Conservation (phyloP, 192 early-diverging fungal genomes). For the Chytriomyces confervae region DNA sequence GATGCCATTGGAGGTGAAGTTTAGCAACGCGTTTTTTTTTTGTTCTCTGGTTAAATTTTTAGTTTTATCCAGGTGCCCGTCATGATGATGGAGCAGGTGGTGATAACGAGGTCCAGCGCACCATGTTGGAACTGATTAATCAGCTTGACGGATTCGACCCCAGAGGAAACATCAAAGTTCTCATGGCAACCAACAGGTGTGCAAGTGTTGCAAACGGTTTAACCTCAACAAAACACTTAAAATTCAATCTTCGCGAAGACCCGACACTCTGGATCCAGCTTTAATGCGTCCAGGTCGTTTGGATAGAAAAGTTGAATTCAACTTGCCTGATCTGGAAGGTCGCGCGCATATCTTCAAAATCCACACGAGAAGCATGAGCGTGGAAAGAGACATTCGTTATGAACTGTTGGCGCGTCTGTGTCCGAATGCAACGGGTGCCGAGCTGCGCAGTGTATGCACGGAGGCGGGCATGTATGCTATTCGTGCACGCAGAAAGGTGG, state of each 20-base stretch:
- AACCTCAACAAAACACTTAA: conserved; percentile 11
- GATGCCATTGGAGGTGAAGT: conserved; percentile 90
- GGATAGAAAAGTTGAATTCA: conserved; percentile 98
- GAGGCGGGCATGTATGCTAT: conserved; percentile 99
- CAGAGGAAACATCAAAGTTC: conserved; percentile 98
- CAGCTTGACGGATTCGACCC: conserved; percentile 99
- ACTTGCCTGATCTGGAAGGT: conserved; percentile 94
- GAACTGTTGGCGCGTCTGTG: conserved; percentile 97
- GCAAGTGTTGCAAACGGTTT: neutral
- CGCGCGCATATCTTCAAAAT: conserved; percentile 98
- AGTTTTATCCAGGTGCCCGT: conserved; percentile 71
- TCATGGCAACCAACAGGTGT: conserved; percentile 97
- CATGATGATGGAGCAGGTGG: conserved; percentile 98
- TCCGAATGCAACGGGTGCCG: conserved; percentile 98
- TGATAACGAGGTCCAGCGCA: conserved; percentile 99
- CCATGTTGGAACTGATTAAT: conserved; percentile 99
- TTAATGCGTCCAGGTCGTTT: conserved; percentile 96
- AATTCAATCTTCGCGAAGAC: conserved; percentile 51
- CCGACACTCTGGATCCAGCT: conserved; percentile 98
- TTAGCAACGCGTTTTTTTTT: neutral
- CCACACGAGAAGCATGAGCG: conserved; percentile 98
- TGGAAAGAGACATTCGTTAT: conserved; percentile 98
- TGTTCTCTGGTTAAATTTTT: conserved; percentile 9
- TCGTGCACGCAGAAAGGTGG: conserved; percentile 95
- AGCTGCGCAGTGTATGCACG: conserved; percentile 97